Evolutionary conservation across 148 eudicot genomes (phyloP).

Genomic region (Camellia lanceoleosa): DNA sequence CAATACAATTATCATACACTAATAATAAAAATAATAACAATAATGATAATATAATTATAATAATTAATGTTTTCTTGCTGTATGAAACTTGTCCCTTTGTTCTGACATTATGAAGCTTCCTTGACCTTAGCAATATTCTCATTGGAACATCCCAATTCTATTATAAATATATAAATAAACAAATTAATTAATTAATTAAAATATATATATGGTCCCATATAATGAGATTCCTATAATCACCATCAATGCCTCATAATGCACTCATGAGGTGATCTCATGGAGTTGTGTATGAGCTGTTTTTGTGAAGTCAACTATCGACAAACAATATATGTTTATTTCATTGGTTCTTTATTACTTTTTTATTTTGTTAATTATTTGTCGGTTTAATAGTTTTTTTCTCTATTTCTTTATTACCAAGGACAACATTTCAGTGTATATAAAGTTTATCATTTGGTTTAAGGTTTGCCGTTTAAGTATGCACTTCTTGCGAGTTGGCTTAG

Average conservation of each 20-base stretch:
- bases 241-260: constrained; percentile 24
- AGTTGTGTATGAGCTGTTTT: constrained; percentile 24
- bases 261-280: constrained; percentile 27
- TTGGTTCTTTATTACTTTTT: neutral
- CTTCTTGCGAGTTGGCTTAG: too few species aligned
- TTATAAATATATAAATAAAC: too few species aligned
- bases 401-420: neutral
- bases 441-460: too few species aligned
- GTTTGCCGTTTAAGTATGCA: too few species aligned
- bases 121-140: constrained; percentile 9
- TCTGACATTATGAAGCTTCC: constrained; percentile 22
- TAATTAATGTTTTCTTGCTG: neutral
- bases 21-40: neutral
- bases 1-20: neutral
- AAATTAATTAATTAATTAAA: too few species aligned
- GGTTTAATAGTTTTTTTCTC: neutral
- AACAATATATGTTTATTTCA: neutral
- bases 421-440: too few species aligned
- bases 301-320: constrained; percentile 21
- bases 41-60: neutral
- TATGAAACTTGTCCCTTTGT: neutral
- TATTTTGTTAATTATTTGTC: neutral
- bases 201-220: too few species aligned
- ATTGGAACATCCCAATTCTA: constrained; percentile 5
- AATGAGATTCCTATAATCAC: too few species aligned